phyloP scores from a whole-genome alignment of 495 filamentous ascomycete species.

The Lichina pygmaea region DNA sequence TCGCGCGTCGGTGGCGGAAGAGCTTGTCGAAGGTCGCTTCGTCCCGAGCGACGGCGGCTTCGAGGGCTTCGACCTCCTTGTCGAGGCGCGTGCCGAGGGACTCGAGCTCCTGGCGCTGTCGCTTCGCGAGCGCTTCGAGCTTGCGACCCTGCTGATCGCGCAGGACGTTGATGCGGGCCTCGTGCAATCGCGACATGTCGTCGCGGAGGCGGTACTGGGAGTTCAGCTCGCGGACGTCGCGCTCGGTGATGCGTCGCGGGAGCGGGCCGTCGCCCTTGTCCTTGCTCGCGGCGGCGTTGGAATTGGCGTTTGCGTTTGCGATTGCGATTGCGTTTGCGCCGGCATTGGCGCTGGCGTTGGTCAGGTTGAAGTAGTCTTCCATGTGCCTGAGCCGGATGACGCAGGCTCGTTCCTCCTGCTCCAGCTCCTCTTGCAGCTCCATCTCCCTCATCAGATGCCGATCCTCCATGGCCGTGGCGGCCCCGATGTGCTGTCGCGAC shows the following conservation, averaged over 20 bases:
- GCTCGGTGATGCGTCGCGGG: conserved; percentile 23
- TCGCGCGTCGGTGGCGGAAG: not conserved
- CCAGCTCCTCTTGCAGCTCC: conserved; percentile 20
- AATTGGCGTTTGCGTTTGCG: conserved; percentile 11
- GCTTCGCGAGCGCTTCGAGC: conserved; percentile 33
- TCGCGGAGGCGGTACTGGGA: conserved; percentile 44
- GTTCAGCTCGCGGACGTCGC: conserved; percentile 31
- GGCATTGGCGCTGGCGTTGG: conserved; percentile 9
- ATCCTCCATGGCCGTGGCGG: conserved; percentile 37
- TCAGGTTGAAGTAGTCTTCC: conserved; percentile 35
- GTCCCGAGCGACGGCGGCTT: not conserved
- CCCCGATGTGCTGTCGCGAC: conserved; percentile 14
- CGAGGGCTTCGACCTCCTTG: not conserved
- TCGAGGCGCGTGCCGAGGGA: not conserved
- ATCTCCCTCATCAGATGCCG: conserved; percentile 50
- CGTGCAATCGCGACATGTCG: conserved; percentile 42
- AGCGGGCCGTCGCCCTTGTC: not conserved
- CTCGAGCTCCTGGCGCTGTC: conserved; percentile 34
- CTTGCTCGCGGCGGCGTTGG: conserved; percentile 7
- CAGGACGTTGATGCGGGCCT: conserved; percentile 52
- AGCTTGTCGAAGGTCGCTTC: not conserved
- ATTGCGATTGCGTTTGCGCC: conserved; percentile 4
- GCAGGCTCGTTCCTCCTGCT: conserved; percentile 29
- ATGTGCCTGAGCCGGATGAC: conserved; percentile 48
- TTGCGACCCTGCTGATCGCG: conserved; percentile 47